phyloP scores from a whole-genome alignment of 805 yeast species.

The Candida sanyiensis region DNA sequence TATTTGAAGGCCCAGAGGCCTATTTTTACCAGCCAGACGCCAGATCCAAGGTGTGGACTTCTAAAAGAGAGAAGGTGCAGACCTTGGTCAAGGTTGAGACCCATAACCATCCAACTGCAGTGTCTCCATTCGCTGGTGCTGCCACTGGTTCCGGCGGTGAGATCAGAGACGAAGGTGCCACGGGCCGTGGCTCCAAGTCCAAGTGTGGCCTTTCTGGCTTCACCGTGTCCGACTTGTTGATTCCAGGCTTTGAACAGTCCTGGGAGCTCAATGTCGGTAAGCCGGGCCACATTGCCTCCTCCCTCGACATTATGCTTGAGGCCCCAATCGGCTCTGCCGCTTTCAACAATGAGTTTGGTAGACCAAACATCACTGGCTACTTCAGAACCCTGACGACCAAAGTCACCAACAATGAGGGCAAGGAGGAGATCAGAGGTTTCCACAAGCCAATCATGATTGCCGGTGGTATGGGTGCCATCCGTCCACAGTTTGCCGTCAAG shows the following conservation, averaged over 20 bases:
- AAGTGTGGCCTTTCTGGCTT: conserved; percentile 95
- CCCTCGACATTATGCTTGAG: conserved; percentile 91
- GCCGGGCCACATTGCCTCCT: conserved; percentile 88
- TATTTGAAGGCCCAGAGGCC: conserved; percentile 77
- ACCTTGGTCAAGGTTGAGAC: conserved; percentile 95
- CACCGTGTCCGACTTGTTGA: conserved; percentile 82
- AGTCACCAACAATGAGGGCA: conserved; percentile 55
- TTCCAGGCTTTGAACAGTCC: conserved; percentile 83
- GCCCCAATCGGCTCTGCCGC: conserved; percentile 98
- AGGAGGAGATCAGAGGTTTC: conserved; percentile 83
- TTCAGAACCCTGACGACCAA: conserved; percentile 90
- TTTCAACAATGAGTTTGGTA: conserved; percentile 96
- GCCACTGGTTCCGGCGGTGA: conserved; percentile 99
- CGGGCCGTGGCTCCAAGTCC: conserved; percentile 95
- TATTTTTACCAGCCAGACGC: conserved; percentile 76
- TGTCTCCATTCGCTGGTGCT: conserved; percentile 98
- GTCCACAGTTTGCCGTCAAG: conserved; percentile 89
- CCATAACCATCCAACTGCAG: conserved; percentile 99
- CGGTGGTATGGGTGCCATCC: conserved; percentile 96
- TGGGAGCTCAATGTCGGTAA: conserved; percentile 90
- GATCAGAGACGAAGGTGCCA: conserved; percentile 99
- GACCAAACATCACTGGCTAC: conserved; percentile 96
- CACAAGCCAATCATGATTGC: conserved; percentile 99
- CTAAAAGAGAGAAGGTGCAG: conserved; percentile 73
- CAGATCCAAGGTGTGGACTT: conserved; percentile 63